A percentile compares a stretch with the other conserved stretches of the same genome.
Evolutionary conservation across 2,329 filamentous ascomycete species (phyloP).

Genomic region (Scleromitrula shiraiana): DNA sequence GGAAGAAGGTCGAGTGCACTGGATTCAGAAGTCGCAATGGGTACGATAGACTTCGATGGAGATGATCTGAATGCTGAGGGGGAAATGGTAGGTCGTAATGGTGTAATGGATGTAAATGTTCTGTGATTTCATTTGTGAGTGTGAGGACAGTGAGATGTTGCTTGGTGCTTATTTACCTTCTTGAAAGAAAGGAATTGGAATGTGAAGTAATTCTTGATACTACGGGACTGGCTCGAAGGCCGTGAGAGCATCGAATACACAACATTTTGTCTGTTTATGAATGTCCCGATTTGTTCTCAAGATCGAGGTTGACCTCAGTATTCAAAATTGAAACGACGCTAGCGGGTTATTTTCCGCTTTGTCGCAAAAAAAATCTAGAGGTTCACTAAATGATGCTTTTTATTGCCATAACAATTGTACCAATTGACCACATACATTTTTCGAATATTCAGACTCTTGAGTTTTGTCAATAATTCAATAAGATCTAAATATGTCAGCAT

Average conservation of each 20-base stretch:
- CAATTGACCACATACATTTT: background rate
- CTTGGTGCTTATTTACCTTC: conserved; percentile 16
- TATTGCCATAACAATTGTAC: background rate
- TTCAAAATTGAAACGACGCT: conserved; percentile 10
- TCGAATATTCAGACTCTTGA: background rate
- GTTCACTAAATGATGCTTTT: background rate
- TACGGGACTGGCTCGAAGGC: conserved; percentile 15
- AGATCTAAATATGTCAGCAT: conserved; percentile 22
- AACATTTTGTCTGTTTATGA: conserved; percentile 21
- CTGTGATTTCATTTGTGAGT: conserved; percentile 15
- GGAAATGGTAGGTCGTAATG: conserved; percentile 23
- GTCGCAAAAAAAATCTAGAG: conserved; percentile 8
- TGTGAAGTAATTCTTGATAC: conserved; percentile 10
- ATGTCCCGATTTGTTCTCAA: background rate
- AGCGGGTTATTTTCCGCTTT: conserved; percentile 15
- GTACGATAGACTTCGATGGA: background rate
- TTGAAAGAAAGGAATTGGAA: conserved; percentile 8
- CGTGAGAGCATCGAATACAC: conserved; percentile 24
- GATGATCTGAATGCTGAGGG: conserved; percentile 13
- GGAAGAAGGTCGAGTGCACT: conserved; percentile 23
- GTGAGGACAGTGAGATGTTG: background rate
- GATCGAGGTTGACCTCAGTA: conserved; percentile 8
- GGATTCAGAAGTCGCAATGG: conserved; percentile 1
- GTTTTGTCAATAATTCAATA: background rate
- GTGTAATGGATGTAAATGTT: conserved; percentile 27